phyloP scores from a whole-genome alignment of 306 rosid genomes.

The Psophocarpus tetragonolobus region DNA sequence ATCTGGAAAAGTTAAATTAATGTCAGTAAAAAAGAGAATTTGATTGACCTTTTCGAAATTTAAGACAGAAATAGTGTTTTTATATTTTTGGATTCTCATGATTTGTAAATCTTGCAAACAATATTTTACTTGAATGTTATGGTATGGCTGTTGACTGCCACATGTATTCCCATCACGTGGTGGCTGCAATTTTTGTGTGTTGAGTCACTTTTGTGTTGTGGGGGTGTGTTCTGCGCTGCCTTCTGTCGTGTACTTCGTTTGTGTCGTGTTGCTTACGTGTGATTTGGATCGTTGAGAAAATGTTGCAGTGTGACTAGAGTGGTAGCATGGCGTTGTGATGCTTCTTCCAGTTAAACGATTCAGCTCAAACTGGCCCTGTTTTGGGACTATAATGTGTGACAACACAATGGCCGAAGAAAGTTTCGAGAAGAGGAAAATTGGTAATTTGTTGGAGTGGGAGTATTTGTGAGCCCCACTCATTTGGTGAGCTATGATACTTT shows the following conservation, averaged over 20 bases:
- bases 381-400: neutral
- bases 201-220: conserved; percentile 7
- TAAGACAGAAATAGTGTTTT: neutral
- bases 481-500: conserved; percentile 22
- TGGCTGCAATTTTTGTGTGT: neutral
- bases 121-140: neutral
- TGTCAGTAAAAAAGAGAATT: neutral
- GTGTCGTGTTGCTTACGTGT: neutral
- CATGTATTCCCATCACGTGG: conserved; percentile 6
- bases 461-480: conserved; percentile 21
- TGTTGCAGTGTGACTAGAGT: neutral
- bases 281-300: neutral
- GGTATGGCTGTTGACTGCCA: neutral
- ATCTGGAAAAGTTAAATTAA: neutral
- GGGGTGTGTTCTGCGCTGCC: conserved; percentile 5
- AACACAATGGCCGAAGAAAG: neutral
- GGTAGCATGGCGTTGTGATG: conserved; percentile 1
- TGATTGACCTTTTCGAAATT: neutral
- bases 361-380: neutral
- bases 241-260: neutral
- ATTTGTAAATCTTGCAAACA: neutral
- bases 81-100: neutral
- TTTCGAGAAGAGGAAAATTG: neutral
- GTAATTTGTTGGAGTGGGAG: neutral
- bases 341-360: neutral